Base-by-base conservation (phyloP, 176 grass and related monocot genomes). In the Avena insularis region DNA sequence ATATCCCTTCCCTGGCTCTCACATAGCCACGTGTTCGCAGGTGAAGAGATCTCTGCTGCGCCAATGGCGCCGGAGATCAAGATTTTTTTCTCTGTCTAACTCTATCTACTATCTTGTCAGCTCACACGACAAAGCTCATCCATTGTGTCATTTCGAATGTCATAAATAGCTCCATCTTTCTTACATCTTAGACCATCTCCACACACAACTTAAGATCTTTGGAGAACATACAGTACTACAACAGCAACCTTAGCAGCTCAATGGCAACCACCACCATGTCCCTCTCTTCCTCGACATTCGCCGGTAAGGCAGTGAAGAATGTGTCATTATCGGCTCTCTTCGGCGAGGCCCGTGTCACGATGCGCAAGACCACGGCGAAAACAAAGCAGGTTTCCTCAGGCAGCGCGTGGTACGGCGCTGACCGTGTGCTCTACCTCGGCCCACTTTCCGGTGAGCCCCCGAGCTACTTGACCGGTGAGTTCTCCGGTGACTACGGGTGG, bases 201-300 rank as follows among this genome's bases (percentile, higher is more conserved):
- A 19, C 23, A 31, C 61, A 57, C 61, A 0, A 47, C 38, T 9
- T 53, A n/a, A 53, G 9, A 49, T 76, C 31, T 36, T 10, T 16
- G 7, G 4, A 45, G 49, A 43, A 4, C 11, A 49, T 50, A 50
- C 36, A 72, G 46, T 15, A 29, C 29, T 29, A 43, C 40, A 43
- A 7, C 40, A 43, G 53, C 56, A 49, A 4, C 9, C 9, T 48
- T 48, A 48, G 46, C 6, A 25, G 19, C 36, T 12, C 49, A 84
- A 84, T 79, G 85, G 85, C 88, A 74, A 90, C 84, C 45, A 56
- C 90, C 54, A 86, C 91, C 82, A 93, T 95, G 93, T 89, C 93
- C 59, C 79, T 91, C 15, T 91, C 93, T 46, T 48, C 46, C 46
- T 48, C 46, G 46, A 48, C 46, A 8, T 48, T 48, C 46, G 46